phyloP scores from a whole-genome alignment of 202 grass and related monocot species.

The Saccharum hybrid region DNA sequence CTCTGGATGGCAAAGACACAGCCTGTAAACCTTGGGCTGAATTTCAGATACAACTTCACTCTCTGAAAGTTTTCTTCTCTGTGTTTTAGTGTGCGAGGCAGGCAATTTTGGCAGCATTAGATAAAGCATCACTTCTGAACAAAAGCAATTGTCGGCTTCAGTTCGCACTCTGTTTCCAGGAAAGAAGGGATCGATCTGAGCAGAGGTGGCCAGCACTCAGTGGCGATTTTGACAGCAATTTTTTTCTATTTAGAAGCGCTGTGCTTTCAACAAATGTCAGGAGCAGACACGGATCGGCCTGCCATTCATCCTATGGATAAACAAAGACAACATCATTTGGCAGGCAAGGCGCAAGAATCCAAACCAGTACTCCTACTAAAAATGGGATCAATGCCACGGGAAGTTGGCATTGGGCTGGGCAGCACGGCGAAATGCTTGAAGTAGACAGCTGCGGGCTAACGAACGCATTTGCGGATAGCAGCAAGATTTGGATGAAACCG shows the following conservation, averaged over 20 bases:
- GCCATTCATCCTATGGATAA: background rate
- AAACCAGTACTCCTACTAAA: background rate
- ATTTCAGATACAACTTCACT: background rate
- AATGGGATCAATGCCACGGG: background rate
- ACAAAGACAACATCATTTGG: background rate
- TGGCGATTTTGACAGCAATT: background rate
- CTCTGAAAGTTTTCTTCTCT: too few species aligned
- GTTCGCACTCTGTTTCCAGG: background rate
- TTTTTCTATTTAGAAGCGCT: background rate
- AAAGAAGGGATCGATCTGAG: background rate
- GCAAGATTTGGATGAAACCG: background rate
- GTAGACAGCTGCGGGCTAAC: background rate
- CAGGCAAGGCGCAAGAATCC: background rate
- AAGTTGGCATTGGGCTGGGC: background rate
- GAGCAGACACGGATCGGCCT: background rate
- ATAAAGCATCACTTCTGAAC: background rate
- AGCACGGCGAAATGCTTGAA: background rate
- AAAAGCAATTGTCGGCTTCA: background rate
- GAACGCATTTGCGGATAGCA: background rate
- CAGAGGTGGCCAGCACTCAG: background rate
- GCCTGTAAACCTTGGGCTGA: background rate
- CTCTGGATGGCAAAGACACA: background rate
- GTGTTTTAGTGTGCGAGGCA: background rate
- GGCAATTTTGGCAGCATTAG: background rate
- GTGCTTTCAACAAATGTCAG: conserved; percentile 23